phyloP scores from a whole-genome alignment of 331 rosid genomes.

The Ulmus americana region DNA sequence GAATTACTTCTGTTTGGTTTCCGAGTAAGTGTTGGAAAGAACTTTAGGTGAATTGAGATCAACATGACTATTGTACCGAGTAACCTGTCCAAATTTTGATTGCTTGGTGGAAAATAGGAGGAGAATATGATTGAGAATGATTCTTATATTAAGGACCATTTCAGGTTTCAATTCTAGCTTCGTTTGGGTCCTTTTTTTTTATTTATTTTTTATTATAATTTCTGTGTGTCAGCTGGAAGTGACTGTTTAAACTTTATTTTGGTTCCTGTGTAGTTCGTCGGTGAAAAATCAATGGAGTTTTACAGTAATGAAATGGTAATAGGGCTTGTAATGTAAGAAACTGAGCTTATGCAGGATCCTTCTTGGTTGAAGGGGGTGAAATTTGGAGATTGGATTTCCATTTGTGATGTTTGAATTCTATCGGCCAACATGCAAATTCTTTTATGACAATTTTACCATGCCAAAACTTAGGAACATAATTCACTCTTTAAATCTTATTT shows the following conservation, averaged over 20 bases:
- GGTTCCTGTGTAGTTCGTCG: too few relatives aligned
- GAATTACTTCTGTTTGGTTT: conserved; percentile 3
- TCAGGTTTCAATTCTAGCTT: background rate
- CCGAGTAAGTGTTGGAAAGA: conserved; percentile 6
- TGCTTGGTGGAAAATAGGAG: background rate
- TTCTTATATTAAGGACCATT: background rate
- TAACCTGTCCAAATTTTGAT: background rate
- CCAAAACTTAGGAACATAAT: background rate
- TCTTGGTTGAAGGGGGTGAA: conserved; percentile 1
- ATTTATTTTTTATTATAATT: background rate
- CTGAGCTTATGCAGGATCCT: background rate
- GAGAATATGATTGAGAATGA: background rate
- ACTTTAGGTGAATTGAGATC: background rate
- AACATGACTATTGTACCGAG: too few relatives aligned
- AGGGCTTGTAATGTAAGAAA: too few relatives aligned
- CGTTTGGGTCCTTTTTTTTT: background rate
- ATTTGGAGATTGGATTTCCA: background rate
- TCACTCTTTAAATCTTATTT: too few relatives aligned
- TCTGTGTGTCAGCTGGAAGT: too few relatives aligned
- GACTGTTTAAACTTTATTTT: too few relatives aligned
- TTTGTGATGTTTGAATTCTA: background rate
- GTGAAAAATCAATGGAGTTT: too few relatives aligned
- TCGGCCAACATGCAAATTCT: background rate
- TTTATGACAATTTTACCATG: too few relatives aligned
- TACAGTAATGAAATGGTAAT: too few relatives aligned